Evolutionary conservation across 257 asterid species (phyloP).

Genomic region (Ajuga chamaepitys): DNA sequence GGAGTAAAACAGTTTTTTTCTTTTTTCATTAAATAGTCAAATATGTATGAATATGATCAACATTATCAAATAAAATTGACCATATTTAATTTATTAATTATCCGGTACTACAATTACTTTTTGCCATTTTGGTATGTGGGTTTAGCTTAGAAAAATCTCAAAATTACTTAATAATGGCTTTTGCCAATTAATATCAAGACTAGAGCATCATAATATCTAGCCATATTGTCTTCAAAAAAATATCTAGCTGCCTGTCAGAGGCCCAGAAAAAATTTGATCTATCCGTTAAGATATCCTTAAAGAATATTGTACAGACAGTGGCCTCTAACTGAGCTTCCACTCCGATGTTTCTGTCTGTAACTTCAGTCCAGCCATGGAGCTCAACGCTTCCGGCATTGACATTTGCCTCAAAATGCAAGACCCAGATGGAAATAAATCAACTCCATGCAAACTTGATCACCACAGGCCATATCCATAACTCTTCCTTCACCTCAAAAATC

Average conservation of each 20-base stretch:
- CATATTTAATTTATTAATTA: too few relatives aligned
- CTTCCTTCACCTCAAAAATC: conserved; percentile 39
- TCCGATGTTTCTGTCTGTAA: conserved; percentile 37
- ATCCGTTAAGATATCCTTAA: conserved; percentile 1
- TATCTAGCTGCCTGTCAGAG: background rate
- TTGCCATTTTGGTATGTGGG: too few relatives aligned
- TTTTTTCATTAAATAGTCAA: too few relatives aligned
- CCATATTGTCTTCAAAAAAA: too few relatives aligned
- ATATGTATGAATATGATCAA: too few relatives aligned
- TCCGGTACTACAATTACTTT: too few relatives aligned
- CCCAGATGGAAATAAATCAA: conserved; percentile 51
- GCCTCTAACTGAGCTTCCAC: background rate
- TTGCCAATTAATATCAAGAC: too few relatives aligned
- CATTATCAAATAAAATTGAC: too few relatives aligned
- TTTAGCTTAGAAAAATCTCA: too few relatives aligned
- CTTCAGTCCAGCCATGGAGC: conserved; percentile 55
- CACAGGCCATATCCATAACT: conserved; percentile 51
- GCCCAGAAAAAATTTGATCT: background rate
- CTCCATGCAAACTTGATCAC: conserved; percentile 57
- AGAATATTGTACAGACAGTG: background rate
- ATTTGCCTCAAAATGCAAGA: conserved; percentile 46
- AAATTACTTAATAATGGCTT: too few relatives aligned
- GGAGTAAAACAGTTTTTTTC: too few relatives aligned
- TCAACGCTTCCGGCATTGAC: conserved; percentile 24
- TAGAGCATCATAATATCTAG: too few relatives aligned